phyloP scores from a whole-genome alignment of 1,284 basidiomycete genomes.

The Coniferiporia sulphurascens region DNA sequence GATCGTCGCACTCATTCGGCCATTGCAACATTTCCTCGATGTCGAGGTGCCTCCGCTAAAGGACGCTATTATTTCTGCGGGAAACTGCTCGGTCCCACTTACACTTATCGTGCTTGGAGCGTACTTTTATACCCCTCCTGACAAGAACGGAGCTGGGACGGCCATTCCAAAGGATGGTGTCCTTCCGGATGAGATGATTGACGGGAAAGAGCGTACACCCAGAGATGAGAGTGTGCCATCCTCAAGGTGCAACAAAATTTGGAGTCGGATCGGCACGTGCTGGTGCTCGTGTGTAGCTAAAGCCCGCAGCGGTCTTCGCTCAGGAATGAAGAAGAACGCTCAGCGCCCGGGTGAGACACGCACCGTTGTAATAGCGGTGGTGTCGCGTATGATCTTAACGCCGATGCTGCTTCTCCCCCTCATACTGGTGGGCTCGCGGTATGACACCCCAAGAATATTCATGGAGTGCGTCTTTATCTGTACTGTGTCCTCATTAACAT shows the following conservation, averaged over 20 bases:
- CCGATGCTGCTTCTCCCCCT: slow-evolving; percentile 75
- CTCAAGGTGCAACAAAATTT: too few relatives aligned
- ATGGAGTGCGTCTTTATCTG: slow-evolving; percentile 55
- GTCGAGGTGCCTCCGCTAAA: slow-evolving; percentile 63
- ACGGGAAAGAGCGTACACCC: too few relatives aligned
- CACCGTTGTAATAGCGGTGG: slow-evolving; percentile 78
- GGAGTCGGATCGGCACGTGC: background rate
- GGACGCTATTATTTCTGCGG: slow-evolving; percentile 65
- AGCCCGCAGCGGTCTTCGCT: slow-evolving; percentile 32
- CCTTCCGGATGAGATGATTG: too few relatives aligned
- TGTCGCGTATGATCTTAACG: slow-evolving; percentile 81
- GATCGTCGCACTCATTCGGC: slow-evolving; percentile 73
- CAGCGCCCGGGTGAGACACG: slow-evolving; percentile 62
- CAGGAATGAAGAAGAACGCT: slow-evolving; percentile 18
- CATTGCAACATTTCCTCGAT: slow-evolving; percentile 67
- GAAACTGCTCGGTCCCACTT: slow-evolving; percentile 82
- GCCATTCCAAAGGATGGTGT: background rate
- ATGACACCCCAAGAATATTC: slow-evolving; percentile 60
- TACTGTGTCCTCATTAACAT: slow-evolving; percentile 9
- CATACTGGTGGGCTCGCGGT: slow-evolving; percentile 58
- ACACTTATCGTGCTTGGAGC: slow-evolving; percentile 91
- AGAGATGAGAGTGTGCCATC: too few relatives aligned
- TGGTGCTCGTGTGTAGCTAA: slow-evolving; percentile 23
- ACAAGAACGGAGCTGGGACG: slow-evolving; percentile 13
- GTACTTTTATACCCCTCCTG: slow-evolving; percentile 65